Conservation (phyloP, 345 rosid species). For the Acer negundo region DNA sequence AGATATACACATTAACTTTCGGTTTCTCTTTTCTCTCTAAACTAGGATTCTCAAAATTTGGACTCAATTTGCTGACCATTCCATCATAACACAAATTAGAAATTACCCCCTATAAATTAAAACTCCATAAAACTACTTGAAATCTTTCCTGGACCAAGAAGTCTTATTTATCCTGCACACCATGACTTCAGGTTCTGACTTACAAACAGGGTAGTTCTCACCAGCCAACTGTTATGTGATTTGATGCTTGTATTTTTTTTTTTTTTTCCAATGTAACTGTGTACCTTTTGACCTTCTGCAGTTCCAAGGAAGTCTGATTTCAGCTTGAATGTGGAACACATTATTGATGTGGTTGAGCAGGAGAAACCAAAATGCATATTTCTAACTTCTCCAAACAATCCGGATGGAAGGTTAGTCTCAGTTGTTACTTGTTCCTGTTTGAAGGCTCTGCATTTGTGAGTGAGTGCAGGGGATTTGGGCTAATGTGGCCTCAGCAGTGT, state of each 20-base stretch:
- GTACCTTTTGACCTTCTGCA: conserved; percentile 24
- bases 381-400: conserved; percentile 94
- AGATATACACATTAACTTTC: not conserved
- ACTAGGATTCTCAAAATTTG: not conserved
- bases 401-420: conserved; percentile 81
- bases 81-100: not conserved
- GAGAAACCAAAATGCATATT: conserved; percentile 96
- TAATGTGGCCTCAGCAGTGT: not conserved
- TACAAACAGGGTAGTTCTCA: not conserved
- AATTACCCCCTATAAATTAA: not conserved
- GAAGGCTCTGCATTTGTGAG: not conserved
- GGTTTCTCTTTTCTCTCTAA: not conserved
- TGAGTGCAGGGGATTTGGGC: not conserved
- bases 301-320: conserved; percentile 87
- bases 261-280: not conserved
- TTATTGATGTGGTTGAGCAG: conserved; percentile 57
- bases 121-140: conserved; percentile 1
- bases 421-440: not conserved
- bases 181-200: not conserved
- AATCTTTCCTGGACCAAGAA: not conserved
- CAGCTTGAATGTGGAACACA: conserved; percentile 78
- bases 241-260: not conserved
- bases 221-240: not conserved
- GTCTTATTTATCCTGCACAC: not conserved
- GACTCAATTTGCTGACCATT: not conserved